phyloP scores from a whole-genome alignment of 225 moss, liverwort and hornwort species.

The Neckera pumila region DNA sequence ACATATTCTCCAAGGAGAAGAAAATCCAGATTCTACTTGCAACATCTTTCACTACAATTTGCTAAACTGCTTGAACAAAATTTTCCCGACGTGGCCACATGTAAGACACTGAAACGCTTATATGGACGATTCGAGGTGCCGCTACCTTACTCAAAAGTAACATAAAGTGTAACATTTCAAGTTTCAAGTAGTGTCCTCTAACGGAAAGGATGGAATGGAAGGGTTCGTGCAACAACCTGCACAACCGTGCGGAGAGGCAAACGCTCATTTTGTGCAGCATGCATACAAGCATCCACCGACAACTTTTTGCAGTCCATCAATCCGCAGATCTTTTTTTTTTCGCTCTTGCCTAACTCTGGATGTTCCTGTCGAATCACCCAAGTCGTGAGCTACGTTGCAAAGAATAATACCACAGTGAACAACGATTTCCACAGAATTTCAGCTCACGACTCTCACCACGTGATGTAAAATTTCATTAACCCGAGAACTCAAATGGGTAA shows the following conservation, averaged over 20 bases:
- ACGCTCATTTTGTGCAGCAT: slow-evolving; percentile 85
- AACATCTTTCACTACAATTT: background rate
- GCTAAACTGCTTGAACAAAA: background rate
- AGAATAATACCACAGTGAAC: background rate
- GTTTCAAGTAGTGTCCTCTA: background rate
- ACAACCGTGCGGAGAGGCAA: slow-evolving; percentile 75
- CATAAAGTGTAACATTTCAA: background rate
- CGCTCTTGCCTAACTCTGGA: slow-evolving; percentile 51
- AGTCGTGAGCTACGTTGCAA: background rate
- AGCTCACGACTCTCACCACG: background rate
- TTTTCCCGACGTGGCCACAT: background rate
- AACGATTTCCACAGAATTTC: background rate
- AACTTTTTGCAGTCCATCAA: slow-evolving; percentile 80
- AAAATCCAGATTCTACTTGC: background rate
- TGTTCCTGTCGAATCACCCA: slow-evolving; percentile 48
- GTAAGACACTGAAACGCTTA: background rate
- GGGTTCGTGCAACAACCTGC: slow-evolving; percentile 21
- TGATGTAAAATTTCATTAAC: background rate
- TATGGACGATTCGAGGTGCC: background rate
- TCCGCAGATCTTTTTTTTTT: slow-evolving; percentile 59
- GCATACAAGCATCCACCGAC: slow-evolving; percentile 82
- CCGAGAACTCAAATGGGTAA: background rate
- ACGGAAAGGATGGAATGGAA: background rate
- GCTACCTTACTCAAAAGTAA: background rate
- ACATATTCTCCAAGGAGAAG: background rate